A percentile compares a stretch with the other conserved stretches of the same genome.
phyloP scores from a whole-genome alignment of 805 yeast genomes.

The Yamadazyma paraphyllophila region DNA sequence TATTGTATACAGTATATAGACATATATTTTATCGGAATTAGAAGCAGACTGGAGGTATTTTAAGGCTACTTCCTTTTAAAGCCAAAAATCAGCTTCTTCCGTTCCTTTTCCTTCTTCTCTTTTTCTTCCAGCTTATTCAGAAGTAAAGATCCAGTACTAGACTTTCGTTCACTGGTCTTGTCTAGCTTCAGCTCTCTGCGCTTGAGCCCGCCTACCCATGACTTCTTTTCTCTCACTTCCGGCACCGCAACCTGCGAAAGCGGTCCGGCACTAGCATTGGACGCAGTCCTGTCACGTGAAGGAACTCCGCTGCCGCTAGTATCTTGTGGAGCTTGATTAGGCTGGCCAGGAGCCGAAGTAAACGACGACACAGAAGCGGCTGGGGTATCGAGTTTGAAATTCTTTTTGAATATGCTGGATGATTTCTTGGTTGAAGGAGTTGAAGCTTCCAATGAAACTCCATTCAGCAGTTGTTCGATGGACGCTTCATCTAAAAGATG shows the following conservation, averaged over 20 bases:
- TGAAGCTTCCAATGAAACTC: slow-evolving; percentile 1
- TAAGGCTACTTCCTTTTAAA: slow-evolving; percentile 27
- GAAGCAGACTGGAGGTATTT: not conserved
- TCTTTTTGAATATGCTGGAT: slow-evolving; percentile 27
- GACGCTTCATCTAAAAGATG: slow-evolving; percentile 1
- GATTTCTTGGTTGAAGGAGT: slow-evolving; percentile 6
- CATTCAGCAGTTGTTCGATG: slow-evolving; percentile 1
- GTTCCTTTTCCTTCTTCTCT: slow-evolving; percentile 21
- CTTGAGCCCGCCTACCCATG: slow-evolving; percentile 41
- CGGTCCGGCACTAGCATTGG: slow-evolving; percentile 8
- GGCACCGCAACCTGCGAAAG: slow-evolving; percentile 2
- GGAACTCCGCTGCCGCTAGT: not conserved
- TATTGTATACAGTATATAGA: not conserved
- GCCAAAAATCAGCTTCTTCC: slow-evolving; percentile 34
- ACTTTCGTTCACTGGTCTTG: slow-evolving; percentile 17
- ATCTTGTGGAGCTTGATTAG: not conserved
- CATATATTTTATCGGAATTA: not conserved
- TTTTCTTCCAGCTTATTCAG: slow-evolving; percentile 12
- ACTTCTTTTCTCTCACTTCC: slow-evolving; percentile 32
- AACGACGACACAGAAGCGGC: slow-evolving; percentile 11
- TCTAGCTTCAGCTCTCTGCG: slow-evolving; percentile 26
- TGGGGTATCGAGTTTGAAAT: slow-evolving; percentile 24
- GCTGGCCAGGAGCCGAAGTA: not conserved
- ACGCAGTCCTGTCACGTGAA: not conserved
- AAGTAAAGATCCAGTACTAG: slow-evolving; percentile 19